phyloP scores from a whole-genome alignment of 2,329 filamentous ascomycete species.

The Neopestalotiopsis clavispora region DNA sequence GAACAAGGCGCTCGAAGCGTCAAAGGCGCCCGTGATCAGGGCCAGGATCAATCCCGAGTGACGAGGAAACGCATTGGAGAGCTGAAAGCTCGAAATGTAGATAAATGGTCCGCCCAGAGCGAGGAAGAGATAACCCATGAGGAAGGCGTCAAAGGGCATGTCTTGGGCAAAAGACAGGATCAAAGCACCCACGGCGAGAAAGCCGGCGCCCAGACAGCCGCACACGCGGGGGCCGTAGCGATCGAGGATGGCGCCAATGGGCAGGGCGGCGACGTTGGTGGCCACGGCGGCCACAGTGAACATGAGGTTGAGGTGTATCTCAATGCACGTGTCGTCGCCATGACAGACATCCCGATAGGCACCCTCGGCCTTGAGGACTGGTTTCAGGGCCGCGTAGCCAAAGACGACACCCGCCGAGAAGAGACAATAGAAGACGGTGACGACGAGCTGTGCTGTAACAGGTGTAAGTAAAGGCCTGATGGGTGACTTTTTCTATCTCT shows the following conservation, averaged over 20 bases:
- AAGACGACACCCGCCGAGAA: slow-evolving; percentile 82
- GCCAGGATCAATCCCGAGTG: slow-evolving; percentile 81
- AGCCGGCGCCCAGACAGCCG: slow-evolving; percentile 71
- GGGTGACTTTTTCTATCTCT: background rate
- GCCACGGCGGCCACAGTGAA: slow-evolving; percentile 88
- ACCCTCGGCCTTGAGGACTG: slow-evolving; percentile 74
- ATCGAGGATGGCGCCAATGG: slow-evolving; percentile 85
- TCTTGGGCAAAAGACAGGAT: slow-evolving; percentile 71
- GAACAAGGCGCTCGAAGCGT: slow-evolving; percentile 80
- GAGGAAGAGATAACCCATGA: slow-evolving; percentile 76
- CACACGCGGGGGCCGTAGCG: slow-evolving; percentile 79
- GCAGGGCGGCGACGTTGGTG: slow-evolving; percentile 85
- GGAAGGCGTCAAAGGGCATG: slow-evolving; percentile 75
- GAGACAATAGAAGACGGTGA: slow-evolving; percentile 74
- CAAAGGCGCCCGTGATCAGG: slow-evolving; percentile 80
- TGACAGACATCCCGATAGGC: slow-evolving; percentile 71
- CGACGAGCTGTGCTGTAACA: slow-evolving; percentile 66
- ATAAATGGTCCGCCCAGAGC: slow-evolving; percentile 81
- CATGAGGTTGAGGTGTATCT: slow-evolving; percentile 82
- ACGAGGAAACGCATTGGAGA: slow-evolving; percentile 81
- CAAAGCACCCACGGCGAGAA: slow-evolving; percentile 71
- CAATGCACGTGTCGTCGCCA: slow-evolving; percentile 49
- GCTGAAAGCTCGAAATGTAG: slow-evolving; percentile 83
- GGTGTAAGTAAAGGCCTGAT: slow-evolving; percentile 18
- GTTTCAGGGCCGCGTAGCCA: slow-evolving; percentile 85